Evolutionary conservation across 495 filamentous ascomycete species (phyloP).

Genomic region (Thozetella sp.): DNA sequence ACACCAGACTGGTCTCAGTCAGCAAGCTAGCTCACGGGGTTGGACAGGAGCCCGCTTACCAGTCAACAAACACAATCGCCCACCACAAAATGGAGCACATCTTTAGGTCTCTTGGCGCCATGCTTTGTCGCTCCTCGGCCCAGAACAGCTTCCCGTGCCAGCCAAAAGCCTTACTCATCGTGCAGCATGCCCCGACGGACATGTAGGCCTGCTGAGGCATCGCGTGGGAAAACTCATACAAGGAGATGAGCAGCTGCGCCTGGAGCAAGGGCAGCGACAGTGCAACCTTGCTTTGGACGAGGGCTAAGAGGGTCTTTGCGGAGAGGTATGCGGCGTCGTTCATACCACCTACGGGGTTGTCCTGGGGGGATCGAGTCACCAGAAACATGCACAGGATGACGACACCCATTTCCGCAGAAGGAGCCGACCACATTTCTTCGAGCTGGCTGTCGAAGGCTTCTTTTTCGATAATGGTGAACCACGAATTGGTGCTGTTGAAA

Average conservation of each 20-base stretch:
- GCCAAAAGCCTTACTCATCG: constrained; percentile 24
- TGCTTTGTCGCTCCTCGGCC: constrained; percentile 8
- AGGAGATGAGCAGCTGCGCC: constrained; percentile 79
- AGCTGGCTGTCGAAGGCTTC: constrained; percentile 15
- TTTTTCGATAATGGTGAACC: constrained; percentile 27
- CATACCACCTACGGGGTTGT: constrained; percentile 14
- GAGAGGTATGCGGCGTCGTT: constrained; percentile 20
- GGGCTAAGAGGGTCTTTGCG: constrained; percentile 23
- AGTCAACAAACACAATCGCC: constrained; percentile 29
- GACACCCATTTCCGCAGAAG: constrained; percentile 22
- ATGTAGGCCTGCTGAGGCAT: constrained; percentile 66
- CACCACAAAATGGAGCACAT: constrained; percentile 30
- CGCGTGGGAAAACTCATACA: constrained; percentile 80
- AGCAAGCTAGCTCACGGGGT: not conserved
- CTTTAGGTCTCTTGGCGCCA: constrained; percentile 18
- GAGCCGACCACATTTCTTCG: constrained; percentile 19
- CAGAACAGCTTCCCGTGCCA: constrained; percentile 25
- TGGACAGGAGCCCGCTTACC: constrained; percentile 11
- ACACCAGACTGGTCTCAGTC: constrained; percentile 13
- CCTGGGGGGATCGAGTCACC: constrained; percentile 13
- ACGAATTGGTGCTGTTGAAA: constrained; percentile 24
- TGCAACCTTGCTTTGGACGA: constrained; percentile 20
- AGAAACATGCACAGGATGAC: constrained; percentile 27
- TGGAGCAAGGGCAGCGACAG: constrained; percentile 44
- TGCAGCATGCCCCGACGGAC: constrained; percentile 22